These are phyloP conservation scores for Aspergillus luchuensis DNA, from an alignment of 2,329 filamentous ascomycete genomes.

Conservation along the genomic window DNA sequence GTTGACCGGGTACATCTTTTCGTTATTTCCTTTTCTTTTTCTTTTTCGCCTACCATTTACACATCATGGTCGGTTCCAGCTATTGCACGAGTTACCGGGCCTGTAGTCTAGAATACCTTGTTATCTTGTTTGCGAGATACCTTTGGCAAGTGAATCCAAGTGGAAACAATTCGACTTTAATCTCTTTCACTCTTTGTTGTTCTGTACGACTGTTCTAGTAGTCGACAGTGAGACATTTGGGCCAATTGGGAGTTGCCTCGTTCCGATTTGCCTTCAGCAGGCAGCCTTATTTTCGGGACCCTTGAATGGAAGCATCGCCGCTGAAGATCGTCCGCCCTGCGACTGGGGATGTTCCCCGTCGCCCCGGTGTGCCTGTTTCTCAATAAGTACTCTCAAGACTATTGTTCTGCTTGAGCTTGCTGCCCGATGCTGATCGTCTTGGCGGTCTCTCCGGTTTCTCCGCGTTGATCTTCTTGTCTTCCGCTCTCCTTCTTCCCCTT, in stretches of 20 bases:
- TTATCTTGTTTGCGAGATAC: slow-evolving; percentile 10
- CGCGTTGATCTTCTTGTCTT: slow-evolving; percentile 13
- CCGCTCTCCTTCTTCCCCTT: slow-evolving; percentile 2
- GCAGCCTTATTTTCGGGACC: slow-evolving; percentile 18
- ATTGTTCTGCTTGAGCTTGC: slow-evolving; percentile 4
- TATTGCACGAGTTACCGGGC: neutral
- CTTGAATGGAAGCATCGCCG: neutral
- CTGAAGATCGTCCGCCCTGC: neutral
- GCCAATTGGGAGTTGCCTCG: neutral
- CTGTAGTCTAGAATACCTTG: slow-evolving; percentile 4
- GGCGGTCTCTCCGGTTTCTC: slow-evolving; percentile 17
- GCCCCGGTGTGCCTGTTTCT: neutral
- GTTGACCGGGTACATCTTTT: neutral
- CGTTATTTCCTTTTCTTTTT: neutral
- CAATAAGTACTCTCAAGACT: neutral
- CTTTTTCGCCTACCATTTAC: neutral
- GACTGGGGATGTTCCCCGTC: neutral
- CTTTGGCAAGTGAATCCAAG: neutral
- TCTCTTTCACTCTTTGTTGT: no score
- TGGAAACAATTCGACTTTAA: neutral
- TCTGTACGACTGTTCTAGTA: no score
- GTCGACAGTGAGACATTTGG: neutral
- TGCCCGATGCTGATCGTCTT: slow-evolving; percentile 16
- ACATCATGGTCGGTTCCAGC: slow-evolving; percentile 2
- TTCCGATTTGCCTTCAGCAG: slow-evolving; percentile 19